These are phyloP conservation scores for Sphaerulina musiva DNA, from an alignment of 2,329 filamentous ascomycete genomes.

Conservation along the genomic window DNA sequence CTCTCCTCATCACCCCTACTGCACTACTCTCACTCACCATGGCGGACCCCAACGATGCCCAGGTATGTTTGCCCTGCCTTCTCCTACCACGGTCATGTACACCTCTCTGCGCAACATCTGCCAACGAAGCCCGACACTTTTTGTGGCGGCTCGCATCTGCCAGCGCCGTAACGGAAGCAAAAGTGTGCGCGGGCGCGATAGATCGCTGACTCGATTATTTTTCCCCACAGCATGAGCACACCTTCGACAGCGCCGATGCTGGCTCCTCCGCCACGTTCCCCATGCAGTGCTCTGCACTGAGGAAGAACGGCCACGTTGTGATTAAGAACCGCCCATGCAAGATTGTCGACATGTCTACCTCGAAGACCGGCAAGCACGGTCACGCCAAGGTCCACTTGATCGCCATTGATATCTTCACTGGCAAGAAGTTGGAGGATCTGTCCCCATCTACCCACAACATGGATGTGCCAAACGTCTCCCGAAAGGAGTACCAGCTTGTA, in stretches of 20 bases:
- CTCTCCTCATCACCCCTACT: conserved; percentile 28
- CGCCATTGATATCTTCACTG: conserved; percentile 97
- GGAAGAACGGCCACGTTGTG: conserved; percentile 98
- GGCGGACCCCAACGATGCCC: conserved; percentile 55
- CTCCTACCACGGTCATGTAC: not conserved
- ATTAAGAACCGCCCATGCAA: conserved; percentile 99
- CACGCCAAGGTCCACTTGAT: conserved; percentile 99
- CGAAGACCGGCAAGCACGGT: conserved; percentile 99
- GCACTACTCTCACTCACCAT: conserved; percentile 46
- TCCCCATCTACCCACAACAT: conserved; percentile 96
- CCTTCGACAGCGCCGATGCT: conserved; percentile 91
- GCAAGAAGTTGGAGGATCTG: conserved; percentile 99
- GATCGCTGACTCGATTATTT: conserved; percentile 14
- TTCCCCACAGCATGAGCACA: conserved; percentile 49
- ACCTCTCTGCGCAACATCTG: not conserved
- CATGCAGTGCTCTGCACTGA: conserved; percentile 99
- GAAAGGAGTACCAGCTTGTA: conserved; percentile 90
- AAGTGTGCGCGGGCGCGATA: not conserved
- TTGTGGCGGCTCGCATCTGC: not conserved
- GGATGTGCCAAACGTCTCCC: conserved; percentile 91
- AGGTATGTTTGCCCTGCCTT: conserved; percentile 44
- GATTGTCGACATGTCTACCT: conserved; percentile 99
- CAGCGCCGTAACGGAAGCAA: not conserved
- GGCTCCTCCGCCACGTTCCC: conserved; percentile 91
- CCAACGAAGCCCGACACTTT: not conserved